A percentile compares a stretch with the other conserved stretches of the same genome.
phyloP scores from a whole-genome alignment of 108 stramenopile species.

The Tribonema minus region DNA sequence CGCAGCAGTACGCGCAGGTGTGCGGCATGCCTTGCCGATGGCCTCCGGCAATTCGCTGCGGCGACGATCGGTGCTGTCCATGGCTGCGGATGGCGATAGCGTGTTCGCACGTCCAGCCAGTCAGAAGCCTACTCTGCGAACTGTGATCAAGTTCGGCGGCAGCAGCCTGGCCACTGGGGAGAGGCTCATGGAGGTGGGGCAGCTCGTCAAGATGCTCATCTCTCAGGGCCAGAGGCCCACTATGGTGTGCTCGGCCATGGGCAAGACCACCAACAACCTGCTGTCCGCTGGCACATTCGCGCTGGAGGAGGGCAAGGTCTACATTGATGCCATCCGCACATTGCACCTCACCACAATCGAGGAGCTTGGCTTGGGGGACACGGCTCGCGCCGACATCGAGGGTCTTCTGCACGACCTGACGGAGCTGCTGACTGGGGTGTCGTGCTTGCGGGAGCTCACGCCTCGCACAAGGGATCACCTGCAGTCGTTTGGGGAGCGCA shows the following conservation, averaged over 20 bases:
- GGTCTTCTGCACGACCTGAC: conserved; percentile 72
- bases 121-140: conserved; percentile 1
- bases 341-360: conserved; percentile 71
- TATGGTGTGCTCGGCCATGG: conserved; percentile 92
- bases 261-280: conserved; percentile 89
- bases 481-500: conserved; percentile 87
- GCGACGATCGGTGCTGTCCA: no score
- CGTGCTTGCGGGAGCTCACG: conserved; percentile 78
- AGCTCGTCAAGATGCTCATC: conserved; percentile 79
- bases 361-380: conserved; percentile 63
- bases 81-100: background rate
- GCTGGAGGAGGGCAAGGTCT: conserved; percentile 73
- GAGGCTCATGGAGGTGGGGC: conserved; percentile 79
- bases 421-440: conserved; percentile 83
- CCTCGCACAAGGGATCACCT: conserved; percentile 75
- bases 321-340: conserved; percentile 79
- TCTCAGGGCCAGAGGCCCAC: conserved; percentile 49
- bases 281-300: conserved; percentile 85
- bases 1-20: no score
- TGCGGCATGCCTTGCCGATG: background rate
- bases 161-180: conserved; percentile 76
- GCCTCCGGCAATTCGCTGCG: background rate
- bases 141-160: conserved; percentile 90
- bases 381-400: conserved; percentile 62
- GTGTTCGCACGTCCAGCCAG: background rate